Base-by-base conservation (phyloP, 352 stramenopile genomes). In the Globisporangium ultimum region DNA sequence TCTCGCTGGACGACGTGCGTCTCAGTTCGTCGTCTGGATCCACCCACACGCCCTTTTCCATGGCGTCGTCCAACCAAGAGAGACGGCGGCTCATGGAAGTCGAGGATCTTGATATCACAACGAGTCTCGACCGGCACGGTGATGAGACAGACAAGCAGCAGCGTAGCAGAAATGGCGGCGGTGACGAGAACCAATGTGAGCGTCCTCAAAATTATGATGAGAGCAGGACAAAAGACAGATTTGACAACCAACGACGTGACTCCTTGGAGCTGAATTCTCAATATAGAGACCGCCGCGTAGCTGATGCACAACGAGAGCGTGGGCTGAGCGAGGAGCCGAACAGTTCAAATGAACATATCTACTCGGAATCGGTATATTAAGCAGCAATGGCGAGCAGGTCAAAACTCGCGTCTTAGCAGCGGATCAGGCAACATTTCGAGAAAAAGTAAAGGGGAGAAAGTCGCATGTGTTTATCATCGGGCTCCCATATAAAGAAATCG, bases 21-120 rank as follows among this genome's bases (percentile, higher is more conserved):
- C 54, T 73, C 9, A 68, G 65, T 21, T 61, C 52, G 40, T 62
- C 57, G 41, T 68, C 63, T 20, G 45, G 22, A n/a, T 68, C 51
- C 17, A 55, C 64, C n/a, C 48, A 46, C 13, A 72, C 61, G 21
- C 54, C 57, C 5, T 58, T 63, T 11, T 56, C 46, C 2, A 47
- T 55, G 17, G 56, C 51, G 3, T 36, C 36, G 13, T 15, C 34
- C 1, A 58, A 62, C n/a, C 57, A 58, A 36, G 47, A 34, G 13
- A 48, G 48, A 14, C 56, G 17, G 18, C 20, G 24, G 13, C 9
- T 50, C 11, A 48, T 52, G 21, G 32, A 60, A 21, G 53, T 55
- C 0, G 56, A 67, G 5, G 34, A 56, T n/a, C 5, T 32, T 32
- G 24, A 32, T 21, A 45, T 48, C 34, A 17, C 13, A 9, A 49